Conservation (phyloP, 768 basidiomycete species). For the Kondoa malvinella region DNA sequence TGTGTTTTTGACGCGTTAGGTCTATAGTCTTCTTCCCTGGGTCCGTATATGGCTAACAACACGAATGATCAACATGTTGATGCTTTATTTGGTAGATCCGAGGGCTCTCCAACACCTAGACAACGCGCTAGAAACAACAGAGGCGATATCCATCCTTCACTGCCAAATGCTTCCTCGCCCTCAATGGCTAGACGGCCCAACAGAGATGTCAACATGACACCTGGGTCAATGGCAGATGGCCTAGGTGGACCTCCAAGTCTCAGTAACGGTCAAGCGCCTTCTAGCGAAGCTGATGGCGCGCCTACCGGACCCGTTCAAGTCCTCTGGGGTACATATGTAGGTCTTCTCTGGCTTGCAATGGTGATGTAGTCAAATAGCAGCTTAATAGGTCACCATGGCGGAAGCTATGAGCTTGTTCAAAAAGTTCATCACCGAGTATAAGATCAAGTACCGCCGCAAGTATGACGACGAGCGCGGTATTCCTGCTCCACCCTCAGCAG, state of each 20-base stretch:
- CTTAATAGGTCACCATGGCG: conserved; percentile 65
- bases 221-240: conserved; percentile 11
- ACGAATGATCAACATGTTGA: not conserved
- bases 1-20: not conserved
- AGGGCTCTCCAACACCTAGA: conserved; percentile 35
- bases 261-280: conserved; percentile 9
- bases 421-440: conserved; percentile 79
- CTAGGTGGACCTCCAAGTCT: conserved; percentile 17
- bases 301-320: conserved; percentile 30
- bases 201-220: conserved; percentile 19
- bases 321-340: conserved; percentile 44
- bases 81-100: conserved; percentile 9
- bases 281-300: conserved; percentile 14
- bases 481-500: conserved; percentile 17
- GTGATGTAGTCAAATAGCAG: conserved; percentile 15
- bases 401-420: conserved; percentile 83
- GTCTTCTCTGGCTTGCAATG: conserved; percentile 42
- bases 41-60: conserved; percentile 23
- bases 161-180: conserved; percentile 37
- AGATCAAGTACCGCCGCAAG: conserved; percentile 42
- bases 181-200: conserved; percentile 22
- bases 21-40: conserved; percentile 35
- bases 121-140: conserved; percentile 54
- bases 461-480: conserved; percentile 18
- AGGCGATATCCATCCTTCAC: conserved; percentile 82